Evolutionary conservation across 2,329 filamentous ascomycete species (phyloP), one percentile per base, ranked within the genome.

Genomic region (Whalleya microplaca): DNA sequence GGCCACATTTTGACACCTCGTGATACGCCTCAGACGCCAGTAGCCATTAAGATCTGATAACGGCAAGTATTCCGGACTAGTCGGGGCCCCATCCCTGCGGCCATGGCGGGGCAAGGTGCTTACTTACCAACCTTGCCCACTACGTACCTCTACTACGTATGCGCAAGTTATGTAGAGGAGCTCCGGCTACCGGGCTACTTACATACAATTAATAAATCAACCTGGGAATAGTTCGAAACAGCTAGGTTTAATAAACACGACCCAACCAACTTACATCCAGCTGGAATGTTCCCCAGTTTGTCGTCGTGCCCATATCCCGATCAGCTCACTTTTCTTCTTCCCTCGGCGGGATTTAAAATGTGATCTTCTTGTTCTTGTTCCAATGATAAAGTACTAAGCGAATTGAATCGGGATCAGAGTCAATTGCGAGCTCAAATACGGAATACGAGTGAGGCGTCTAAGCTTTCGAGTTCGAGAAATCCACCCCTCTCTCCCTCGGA

Each of bases 311-410:
- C 23, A 4, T 27, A 4, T 9, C 9, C 23, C 23, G 23, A 27
- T 9, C 23, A 9, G 23, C 23, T 27, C 23, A 9, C 23, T 9
- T n/a, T n/a, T n/a, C n/a, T 45, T 21, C 32, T 46, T 45, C 12
- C 20, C 3, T 16, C 43, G 20, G 14, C 7, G 20, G 16, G 42
- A 27, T 47, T 40, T 18, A 55, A 60, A 46, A 63, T 60, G 60
- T 63, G 37, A 63, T 45, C 37, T 50, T 20, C 12, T 55, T 23
- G 51, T 58, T 54, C 45, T 45, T 47, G 20, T 50, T 52, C 54
- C 50, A n/a, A n/a, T n/a, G n/a, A n/a, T n/a, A n/a, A n/a, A n/a
- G n/a, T n/a, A n/a, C n/a, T n/a, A n/a, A n/a, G n/a, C 49, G n/a
- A 45, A 48, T 48, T 29, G 14, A 50, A 43, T 12, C 10, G 14